Percentiles rank a stretch among this genome's conserved stretches.
phyloP scores from a whole-genome alignment of 2,329 filamentous ascomycete genomes.

The Pseudogymnoascus sp. region DNA sequence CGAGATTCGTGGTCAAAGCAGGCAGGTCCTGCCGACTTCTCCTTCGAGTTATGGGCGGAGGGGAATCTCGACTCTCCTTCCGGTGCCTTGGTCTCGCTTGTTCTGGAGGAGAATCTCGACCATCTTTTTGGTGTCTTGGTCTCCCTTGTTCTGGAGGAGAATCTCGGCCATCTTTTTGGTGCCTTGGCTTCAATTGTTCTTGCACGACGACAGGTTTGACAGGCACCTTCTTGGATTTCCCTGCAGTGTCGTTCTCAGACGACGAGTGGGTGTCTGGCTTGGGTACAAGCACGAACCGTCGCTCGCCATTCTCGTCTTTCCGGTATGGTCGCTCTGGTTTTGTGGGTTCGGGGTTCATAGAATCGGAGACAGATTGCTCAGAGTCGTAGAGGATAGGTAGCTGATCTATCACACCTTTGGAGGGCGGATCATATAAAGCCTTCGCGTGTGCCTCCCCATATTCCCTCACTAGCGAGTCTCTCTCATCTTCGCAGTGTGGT shows the following conservation, averaged over 20 bases:
- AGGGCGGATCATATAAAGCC: constrained; percentile 46
- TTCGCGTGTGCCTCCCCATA: constrained; percentile 27
- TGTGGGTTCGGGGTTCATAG: neutral
- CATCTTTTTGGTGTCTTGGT: neutral
- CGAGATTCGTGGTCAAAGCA: constrained; percentile 25
- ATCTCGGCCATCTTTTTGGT: neutral
- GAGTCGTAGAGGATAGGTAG: constrained; percentile 58
- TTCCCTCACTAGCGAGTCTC: constrained; percentile 52
- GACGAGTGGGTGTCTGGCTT: constrained; percentile 18
- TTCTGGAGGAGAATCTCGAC: neutral
- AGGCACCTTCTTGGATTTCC: neutral
- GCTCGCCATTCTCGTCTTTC: constrained; percentile 35
- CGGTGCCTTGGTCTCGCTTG: neutral
- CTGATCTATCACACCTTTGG: constrained; percentile 59
- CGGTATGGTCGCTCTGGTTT: constrained; percentile 39
- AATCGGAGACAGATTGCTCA: constrained; percentile 27
- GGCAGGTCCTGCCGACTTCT: constrained; percentile 27
- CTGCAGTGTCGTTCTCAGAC: constrained; percentile 19
- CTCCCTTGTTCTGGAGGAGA: neutral
- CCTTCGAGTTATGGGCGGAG: constrained; percentile 12
- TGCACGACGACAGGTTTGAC: neutral
- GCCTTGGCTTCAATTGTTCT: constrained; percentile 11
- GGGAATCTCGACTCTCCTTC: neutral
- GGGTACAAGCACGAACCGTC: constrained; percentile 53
- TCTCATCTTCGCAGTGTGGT: constrained; percentile 63